Base-by-base conservation (phyloP, 805 yeast genomes). In the Saccharomycopsis fermentans region DNA sequence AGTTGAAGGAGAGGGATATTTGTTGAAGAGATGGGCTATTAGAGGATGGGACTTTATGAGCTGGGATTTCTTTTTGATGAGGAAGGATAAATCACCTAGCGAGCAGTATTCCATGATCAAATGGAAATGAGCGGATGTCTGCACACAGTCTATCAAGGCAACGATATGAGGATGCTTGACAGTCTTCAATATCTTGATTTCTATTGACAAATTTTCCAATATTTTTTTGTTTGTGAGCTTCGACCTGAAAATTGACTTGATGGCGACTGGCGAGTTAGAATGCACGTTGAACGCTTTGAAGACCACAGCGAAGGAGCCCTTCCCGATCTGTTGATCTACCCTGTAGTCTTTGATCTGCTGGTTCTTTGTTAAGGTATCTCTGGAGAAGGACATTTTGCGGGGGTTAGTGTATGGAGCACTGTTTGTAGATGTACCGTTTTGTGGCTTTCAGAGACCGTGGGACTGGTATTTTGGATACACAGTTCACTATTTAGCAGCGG, bases 101-200 rank as follows among this genome's bases (percentile, higher is more conserved):
- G 97, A 84, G 70, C 99, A 94, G 73, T 90, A 94, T 70, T 94
- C 98, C 97, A 94, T 94, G 17, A 92, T 84, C 62, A 94, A 74
- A 69, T 90, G 92, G 74, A 90, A 89, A 70, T 91, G 89, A 11
- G 82, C 70, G 9, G 82, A 71, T 1, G 96, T 86, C 67, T 89
- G 86, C 60, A 83, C 82, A 68, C 90, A 90, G 67, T 92, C 98
- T 60, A 88, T 72, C 54, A 94, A 74, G 17, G 85, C 85, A 11
- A 94, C 99, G 58, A 94, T 87, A 70, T 94, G 98, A 1, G 97
- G 96, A 67, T 94, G 96, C 65, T 86, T 84, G 74, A 94, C 78
- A 58, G 88, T 83, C 74, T 90, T 90, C 63, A 94, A 76, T 52
- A 94, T 94, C 48, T 88, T 81, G 57, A 94, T 91, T 72, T 94